phyloP scores from a whole-genome alignment of 2,329 filamentous ascomycete species.

The Diaporthe sp. region DNA sequence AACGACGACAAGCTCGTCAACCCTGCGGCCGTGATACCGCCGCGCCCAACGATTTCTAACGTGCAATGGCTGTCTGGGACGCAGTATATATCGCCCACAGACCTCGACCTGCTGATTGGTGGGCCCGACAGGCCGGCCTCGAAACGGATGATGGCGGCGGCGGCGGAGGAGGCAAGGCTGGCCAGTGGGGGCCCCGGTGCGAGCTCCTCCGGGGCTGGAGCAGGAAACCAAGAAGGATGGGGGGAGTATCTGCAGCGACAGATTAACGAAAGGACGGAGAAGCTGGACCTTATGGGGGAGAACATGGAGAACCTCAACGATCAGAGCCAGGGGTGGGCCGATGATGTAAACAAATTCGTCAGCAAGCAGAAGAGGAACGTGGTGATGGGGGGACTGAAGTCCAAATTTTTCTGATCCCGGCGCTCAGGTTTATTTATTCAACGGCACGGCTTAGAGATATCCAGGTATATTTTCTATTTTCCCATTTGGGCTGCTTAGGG shows the following conservation, averaged over 20 bases:
- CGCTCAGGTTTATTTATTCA: not conserved
- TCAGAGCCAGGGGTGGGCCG: conserved; percentile 84
- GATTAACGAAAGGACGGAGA: conserved; percentile 90
- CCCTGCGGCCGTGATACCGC: conserved; percentile 76
- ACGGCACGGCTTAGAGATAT: conserved; percentile 20
- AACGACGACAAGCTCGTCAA: conserved; percentile 83
- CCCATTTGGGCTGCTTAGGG: not conserved
- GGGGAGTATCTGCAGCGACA: conserved; percentile 87
- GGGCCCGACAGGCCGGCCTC: conserved; percentile 88
- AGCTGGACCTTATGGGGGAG: conserved; percentile 83
- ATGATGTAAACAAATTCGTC: conserved; percentile 89
- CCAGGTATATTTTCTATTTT: not conserved
- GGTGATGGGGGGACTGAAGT: conserved; percentile 75
- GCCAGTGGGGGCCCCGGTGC: conserved; percentile 48
- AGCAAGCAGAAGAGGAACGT: conserved; percentile 88
- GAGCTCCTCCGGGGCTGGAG: conserved; percentile 38
- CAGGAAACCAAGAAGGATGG: conserved; percentile 68
- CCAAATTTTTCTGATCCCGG: conserved; percentile 59
- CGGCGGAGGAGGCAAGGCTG: conserved; percentile 77
- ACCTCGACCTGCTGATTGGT: conserved; percentile 91
- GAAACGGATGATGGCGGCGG: conserved; percentile 86
- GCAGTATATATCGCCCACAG: conserved; percentile 86
- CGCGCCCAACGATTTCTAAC: conserved; percentile 92
- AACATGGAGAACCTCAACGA: conserved; percentile 85
- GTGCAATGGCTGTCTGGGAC: conserved; percentile 97